phyloP scores from a whole-genome alignment of 331 rosid species.

The Cucumis variabilis region DNA sequence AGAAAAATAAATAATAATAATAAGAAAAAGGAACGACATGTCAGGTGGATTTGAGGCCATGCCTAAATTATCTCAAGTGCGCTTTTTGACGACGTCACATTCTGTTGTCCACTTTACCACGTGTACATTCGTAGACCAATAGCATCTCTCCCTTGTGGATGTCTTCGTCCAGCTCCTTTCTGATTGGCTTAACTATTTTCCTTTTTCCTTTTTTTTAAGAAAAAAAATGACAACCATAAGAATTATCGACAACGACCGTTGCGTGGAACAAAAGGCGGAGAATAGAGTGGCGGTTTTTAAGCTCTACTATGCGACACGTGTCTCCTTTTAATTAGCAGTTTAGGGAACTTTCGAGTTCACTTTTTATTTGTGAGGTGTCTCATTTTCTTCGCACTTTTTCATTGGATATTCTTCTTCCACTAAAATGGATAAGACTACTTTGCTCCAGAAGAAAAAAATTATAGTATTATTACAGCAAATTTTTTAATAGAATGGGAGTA shows the following conservation, averaged over 20 bases:
- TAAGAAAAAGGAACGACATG: background rate
- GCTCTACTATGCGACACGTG: background rate
- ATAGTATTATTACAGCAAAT: too few species aligned
- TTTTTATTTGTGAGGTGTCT: background rate
- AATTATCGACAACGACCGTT: background rate
- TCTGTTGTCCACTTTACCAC: constrained; percentile 22
- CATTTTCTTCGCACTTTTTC: background rate
- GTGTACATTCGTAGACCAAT: background rate
- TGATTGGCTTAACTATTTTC: background rate
- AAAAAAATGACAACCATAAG: background rate
- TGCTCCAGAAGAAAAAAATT: too few species aligned
- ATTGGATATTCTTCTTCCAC: background rate
- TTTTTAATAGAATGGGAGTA: too few species aligned
- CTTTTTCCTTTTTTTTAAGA: background rate
- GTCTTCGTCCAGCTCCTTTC: background rate
- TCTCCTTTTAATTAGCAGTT: background rate
- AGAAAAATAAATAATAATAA: too few species aligned
- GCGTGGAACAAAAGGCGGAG: constrained; percentile 16
- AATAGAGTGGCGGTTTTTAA: background rate
- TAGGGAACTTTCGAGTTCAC: background rate
- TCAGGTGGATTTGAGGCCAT: constrained; percentile 25
- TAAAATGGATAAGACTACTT: background rate
- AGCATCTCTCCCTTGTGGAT: background rate
- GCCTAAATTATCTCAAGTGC: constrained; percentile 19
- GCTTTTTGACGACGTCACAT: constrained; percentile 29